phyloP scores from a whole-genome alignment of 2,329 filamentous ascomycete genomes.

The Lecanicillium sp. region DNA sequence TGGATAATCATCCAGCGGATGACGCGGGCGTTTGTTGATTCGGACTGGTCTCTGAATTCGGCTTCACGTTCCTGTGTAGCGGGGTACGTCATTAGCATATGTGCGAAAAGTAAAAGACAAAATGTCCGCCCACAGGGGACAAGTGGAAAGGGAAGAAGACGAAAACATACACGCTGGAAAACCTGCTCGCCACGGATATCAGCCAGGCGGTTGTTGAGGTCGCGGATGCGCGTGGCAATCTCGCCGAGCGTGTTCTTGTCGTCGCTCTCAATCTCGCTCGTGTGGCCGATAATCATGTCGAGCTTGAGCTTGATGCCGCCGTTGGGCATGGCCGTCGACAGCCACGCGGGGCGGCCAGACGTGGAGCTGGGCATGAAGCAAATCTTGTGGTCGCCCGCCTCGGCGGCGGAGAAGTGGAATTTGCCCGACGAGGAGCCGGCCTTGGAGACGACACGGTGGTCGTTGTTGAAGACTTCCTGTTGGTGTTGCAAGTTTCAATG shows the following conservation, averaged over 20 bases:
- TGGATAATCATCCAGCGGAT: conserved; percentile 93
- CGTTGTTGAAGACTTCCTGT: conserved; percentile 89
- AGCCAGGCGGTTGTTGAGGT: conserved; percentile 77
- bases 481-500: neutral
- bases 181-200: conserved; percentile 93
- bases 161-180: conserved; percentile 71
- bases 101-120: too few species aligned
- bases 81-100: too few species aligned
- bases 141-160: neutral
- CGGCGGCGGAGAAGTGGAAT: conserved; percentile 93
- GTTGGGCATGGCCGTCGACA: conserved; percentile 54
- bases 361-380: conserved; percentile 85
- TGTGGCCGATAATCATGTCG: conserved; percentile 91
- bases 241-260: conserved; percentile 92
- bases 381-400: conserved; percentile 90
- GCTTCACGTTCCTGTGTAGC: conserved; percentile 77
- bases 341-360: conserved; percentile 62
- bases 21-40: conserved; percentile 84
- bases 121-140: too few species aligned
- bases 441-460: conserved; percentile 91
- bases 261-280: conserved; percentile 83
- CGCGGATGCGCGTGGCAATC: conserved; percentile 79
- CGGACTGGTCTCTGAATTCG: conserved; percentile 96
- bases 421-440: conserved; percentile 67
- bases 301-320: conserved; percentile 78